A percentile compares a stretch with the other conserved stretches of the same genome.
phyloP scores from a whole-genome alignment of 2,329 filamentous ascomycete species.

The Apiospora koreana region DNA sequence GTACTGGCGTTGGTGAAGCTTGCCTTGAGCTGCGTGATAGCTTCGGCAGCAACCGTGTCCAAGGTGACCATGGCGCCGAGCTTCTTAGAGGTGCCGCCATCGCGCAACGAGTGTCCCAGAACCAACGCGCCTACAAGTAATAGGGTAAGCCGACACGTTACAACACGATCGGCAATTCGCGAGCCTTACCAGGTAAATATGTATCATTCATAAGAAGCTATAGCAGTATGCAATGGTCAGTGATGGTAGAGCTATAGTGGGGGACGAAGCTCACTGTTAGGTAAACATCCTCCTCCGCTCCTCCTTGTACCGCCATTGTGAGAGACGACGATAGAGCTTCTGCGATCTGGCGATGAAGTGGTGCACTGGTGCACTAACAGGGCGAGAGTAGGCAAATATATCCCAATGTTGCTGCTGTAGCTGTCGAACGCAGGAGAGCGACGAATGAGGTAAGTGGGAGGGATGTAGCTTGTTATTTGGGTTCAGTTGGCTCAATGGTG shows the following conservation, averaged over 20 bases:
- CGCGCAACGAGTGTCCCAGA: conserved; percentile 89
- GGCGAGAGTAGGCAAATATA: not conserved
- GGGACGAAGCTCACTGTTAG: conserved; percentile 14
- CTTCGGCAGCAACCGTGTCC: conserved; percentile 74
- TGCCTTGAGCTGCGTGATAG: conserved; percentile 78
- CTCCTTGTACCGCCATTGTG: conserved; percentile 40
- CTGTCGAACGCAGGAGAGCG: not conserved
- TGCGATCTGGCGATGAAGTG: not conserved
- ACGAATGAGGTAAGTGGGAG: conserved; percentile 5
- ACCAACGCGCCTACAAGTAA: conserved; percentile 75
- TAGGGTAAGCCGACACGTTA: conserved; percentile 18
- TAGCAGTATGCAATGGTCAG: not conserved
- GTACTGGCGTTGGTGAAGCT: conserved; percentile 21
- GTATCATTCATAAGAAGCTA: conserved; percentile 90
- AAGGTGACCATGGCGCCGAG: conserved; percentile 81
- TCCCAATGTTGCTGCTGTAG: not conserved
- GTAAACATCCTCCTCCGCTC: conserved; percentile 17
- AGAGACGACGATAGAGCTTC: not conserved
- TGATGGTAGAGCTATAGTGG: conserved; percentile 50
- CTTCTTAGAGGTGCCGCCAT: conserved; percentile 84
- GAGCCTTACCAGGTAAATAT: conserved; percentile 81
- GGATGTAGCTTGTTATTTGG: conserved; percentile 6
- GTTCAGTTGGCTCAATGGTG: not conserved
- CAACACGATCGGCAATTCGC: conserved; percentile 16
- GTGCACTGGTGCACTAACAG: not conserved